Evolutionary conservation across 305 asterid genomes (phyloP), one percentile per base, ranked within the genome.

Genomic region (Fraxinus greggii): DNA sequence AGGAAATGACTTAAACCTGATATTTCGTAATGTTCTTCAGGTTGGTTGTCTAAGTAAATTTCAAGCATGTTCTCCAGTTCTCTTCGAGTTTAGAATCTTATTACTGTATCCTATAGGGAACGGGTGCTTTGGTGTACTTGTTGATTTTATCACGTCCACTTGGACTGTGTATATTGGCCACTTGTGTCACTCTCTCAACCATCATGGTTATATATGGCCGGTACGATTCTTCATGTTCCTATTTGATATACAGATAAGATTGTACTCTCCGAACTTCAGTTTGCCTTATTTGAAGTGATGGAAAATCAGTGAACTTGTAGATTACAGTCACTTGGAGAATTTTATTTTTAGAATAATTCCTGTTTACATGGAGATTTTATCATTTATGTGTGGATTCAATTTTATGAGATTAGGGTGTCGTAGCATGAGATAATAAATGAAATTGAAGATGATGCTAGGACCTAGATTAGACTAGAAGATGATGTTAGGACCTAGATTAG

Each of bases 1-100:
- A 61, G 99, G 99, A 80, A 94, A 92, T 89, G 99, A 96, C 89
- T 89, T 96, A 33, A 94, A 96, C 88, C 85, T 96, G 81, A 94
- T 96, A 87, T 59, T 92, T 78, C 98, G 99, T 63, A 96, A 96
- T 86, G 87, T 92, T 82, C 95, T 96, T 87, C 98, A 95, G 97
- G 99, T 95, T 78, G 78, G 89, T 84, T 83, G 61, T 78, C 76
- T 80, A 54, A 78, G 76, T 40, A 42, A 81, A 78, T 24, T 67
- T n/a, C 36, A 70, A 78, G 84, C 35, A 54, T 42, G 23, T 61
- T 77, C 72, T 74, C 63, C 67, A 51, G 74, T 82, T 76, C 38
- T 76, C 79, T 38, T 83, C 72, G 67, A 76, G 65, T 76, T 79
- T 84, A 87, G 81, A 86, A 78, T 81, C 88, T 89, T 84, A 86